Percentiles rank a stretch among this genome's conserved stretches.
These are phyloP conservation scores for Zygosaccharomyces pseudobailii DNA, from an alignment of 1,139 yeast species.

Conservation along the genomic window DNA sequence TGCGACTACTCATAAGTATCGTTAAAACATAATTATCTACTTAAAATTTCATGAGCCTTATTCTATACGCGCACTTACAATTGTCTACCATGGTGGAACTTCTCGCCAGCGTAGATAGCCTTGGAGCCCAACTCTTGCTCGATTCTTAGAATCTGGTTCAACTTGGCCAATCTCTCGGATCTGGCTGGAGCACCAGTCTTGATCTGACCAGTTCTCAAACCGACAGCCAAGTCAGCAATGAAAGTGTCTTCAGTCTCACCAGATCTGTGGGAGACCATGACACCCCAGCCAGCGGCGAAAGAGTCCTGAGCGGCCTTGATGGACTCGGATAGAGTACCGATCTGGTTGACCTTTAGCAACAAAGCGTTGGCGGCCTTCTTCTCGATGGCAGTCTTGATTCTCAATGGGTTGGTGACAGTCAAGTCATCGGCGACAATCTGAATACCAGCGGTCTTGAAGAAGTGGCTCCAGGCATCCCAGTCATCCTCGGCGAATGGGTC, in stretches of 20 bases:
- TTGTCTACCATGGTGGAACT: slow-evolving; percentile 56
- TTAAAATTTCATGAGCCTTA: background rate
- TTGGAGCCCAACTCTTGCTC: slow-evolving; percentile 96
- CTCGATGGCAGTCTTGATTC: slow-evolving; percentile 91
- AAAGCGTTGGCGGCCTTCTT: slow-evolving; percentile 91
- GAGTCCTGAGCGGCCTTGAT: slow-evolving; percentile 90
- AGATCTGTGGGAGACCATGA: slow-evolving; percentile 96
- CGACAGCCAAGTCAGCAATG: slow-evolving; percentile 95
- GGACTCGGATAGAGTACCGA: slow-evolving; percentile 87
- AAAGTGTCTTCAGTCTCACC: slow-evolving; percentile 99
- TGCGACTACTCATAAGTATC: background rate
- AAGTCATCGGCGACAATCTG: slow-evolving; percentile 96
- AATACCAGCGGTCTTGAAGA: slow-evolving; percentile 67
- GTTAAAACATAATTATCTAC: slow-evolving; percentile 2
- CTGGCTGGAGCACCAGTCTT: slow-evolving; percentile 99
- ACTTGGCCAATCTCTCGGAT: slow-evolving; percentile 98
- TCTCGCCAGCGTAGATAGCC: slow-evolving; percentile 88
- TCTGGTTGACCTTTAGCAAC: slow-evolving; percentile 93
- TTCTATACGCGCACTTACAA: slow-evolving; percentile 24
- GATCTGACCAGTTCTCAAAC: slow-evolving; percentile 95
- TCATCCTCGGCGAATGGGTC: slow-evolving; percentile 99
- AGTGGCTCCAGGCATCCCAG: slow-evolving; percentile 95
- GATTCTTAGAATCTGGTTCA: slow-evolving; percentile 92
- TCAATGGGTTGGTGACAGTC: slow-evolving; percentile 93
- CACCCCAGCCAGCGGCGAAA: slow-evolving; percentile 93